These are phyloP conservation scores for Coriolopsis trogii DNA, from an alignment of 1,284 basidiomycete species.

Conservation along the genomic window DNA sequence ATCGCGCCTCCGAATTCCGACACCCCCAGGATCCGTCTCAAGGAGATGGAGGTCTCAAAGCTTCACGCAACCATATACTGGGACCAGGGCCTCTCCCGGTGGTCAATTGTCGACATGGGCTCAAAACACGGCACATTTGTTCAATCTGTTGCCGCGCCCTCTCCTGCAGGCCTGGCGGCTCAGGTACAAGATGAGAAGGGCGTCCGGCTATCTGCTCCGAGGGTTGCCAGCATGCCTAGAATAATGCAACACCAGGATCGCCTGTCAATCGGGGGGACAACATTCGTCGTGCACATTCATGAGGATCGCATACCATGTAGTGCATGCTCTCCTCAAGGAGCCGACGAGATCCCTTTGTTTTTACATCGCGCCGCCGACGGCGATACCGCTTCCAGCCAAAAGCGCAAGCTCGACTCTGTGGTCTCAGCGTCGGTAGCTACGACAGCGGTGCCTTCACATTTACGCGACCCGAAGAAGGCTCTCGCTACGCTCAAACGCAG, in stretches of 20 bases:
- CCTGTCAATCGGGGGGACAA: constrained; percentile 68
- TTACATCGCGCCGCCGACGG: constrained; percentile 35
- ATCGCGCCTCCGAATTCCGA: constrained; percentile 47
- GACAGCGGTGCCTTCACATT: constrained; percentile 9
- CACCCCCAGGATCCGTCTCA: constrained; percentile 68
- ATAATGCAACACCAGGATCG: constrained; percentile 62
- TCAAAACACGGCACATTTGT: constrained; percentile 80
- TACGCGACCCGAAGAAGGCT: constrained; percentile 58
- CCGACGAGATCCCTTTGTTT: constrained; percentile 65
- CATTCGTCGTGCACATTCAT: constrained; percentile 72
- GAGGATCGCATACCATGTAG: constrained; percentile 58
- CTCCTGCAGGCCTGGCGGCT: constrained; percentile 2
- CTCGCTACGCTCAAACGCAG: constrained; percentile 62
- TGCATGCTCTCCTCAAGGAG: constrained; percentile 52
- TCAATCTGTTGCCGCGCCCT: constrained; percentile 24
- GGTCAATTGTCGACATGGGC: constrained; percentile 81
- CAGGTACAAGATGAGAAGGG: constrained; percentile 30
- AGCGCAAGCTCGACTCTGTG: constrained; percentile 39
- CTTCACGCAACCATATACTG: constrained; percentile 75
- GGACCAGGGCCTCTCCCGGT: constrained; percentile 58
- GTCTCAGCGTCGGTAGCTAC: not conserved
- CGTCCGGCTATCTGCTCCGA: constrained; percentile 60
- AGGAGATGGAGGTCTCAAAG: constrained; percentile 82
- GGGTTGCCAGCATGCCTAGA: constrained; percentile 68
- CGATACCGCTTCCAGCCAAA: constrained; percentile 28